Conservation (phyloP, 75 land plant species). For the Picea glauca region DNA sequence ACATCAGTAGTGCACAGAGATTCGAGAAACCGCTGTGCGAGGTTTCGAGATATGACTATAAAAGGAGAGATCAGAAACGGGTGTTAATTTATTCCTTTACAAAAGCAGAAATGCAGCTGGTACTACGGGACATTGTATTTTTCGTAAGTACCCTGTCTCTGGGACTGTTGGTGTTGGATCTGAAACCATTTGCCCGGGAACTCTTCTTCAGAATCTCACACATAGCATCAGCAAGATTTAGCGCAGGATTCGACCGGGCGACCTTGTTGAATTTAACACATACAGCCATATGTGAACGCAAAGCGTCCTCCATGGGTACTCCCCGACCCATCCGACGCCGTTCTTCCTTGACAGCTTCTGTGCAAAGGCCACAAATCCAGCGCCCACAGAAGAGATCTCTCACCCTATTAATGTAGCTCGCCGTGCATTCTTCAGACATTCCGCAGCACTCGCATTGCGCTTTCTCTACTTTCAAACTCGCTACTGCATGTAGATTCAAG, state of each 20-base stretch:
- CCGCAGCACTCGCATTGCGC: slow-evolving; percentile 78
- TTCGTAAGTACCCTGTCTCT: not conserved
- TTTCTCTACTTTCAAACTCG: not conserved
- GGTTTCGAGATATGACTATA: too few species aligned
- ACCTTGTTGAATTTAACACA: slow-evolving; percentile 51
- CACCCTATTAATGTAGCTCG: slow-evolving; percentile 32
- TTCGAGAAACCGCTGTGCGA: too few species aligned
- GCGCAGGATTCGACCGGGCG: slow-evolving; percentile 54
- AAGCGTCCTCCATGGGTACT: slow-evolving; percentile 38
- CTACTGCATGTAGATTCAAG: too few species aligned
- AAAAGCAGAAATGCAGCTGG: slow-evolving; percentile 64
- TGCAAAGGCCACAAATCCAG: slow-evolving; percentile 82
- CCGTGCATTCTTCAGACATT: slow-evolving; percentile 68
- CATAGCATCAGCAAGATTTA: slow-evolving; percentile 44
- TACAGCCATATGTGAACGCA: slow-evolving; percentile 37
- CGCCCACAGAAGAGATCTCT: slow-evolving; percentile 43
- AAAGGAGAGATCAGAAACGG: too few species aligned
- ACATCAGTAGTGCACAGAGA: too few species aligned
- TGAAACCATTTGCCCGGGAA: not conserved
- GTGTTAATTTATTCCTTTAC: slow-evolving; percentile 16
- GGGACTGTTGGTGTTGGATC: not conserved
- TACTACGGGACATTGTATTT: slow-evolving; percentile 11
- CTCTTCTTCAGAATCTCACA: slow-evolving; percentile 34
- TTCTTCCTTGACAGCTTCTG: slow-evolving; percentile 76
- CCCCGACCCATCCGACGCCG: slow-evolving; percentile 6